Percentiles rank a stretch among this genome's conserved stretches.
Conservation (phyloP, 2,329 filamentous ascomycete species). For the Verticillium dahliae region DNA sequence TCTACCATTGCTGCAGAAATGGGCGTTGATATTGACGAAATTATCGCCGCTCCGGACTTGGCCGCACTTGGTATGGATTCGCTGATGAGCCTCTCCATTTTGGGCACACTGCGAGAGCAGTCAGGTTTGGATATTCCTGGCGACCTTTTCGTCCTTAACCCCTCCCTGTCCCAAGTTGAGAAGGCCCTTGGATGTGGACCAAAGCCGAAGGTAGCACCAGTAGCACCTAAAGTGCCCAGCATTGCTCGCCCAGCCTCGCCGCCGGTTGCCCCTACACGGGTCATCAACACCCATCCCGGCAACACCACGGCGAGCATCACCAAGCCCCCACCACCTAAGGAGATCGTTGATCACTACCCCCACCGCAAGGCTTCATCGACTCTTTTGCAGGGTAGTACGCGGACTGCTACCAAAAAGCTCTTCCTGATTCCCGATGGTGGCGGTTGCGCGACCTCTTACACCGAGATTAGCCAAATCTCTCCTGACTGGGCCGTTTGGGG, state of each 20-base stretch:
- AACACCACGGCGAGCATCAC: conserved; percentile 41
- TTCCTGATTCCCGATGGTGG: conserved; percentile 51
- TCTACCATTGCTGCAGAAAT: conserved; percentile 66
- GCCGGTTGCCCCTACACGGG: conserved; percentile 14
- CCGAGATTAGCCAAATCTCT: conserved; percentile 47
- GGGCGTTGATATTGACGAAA: conserved; percentile 61
- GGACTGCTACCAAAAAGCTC: conserved; percentile 34
- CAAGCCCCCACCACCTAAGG: conserved; percentile 30
- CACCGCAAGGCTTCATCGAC: conserved; percentile 42
- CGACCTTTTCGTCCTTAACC: conserved; percentile 55
- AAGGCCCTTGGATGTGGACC: conserved; percentile 50
- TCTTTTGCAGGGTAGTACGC: conserved; percentile 42
- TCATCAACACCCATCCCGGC: conserved; percentile 19
- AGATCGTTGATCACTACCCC: conserved; percentile 34
- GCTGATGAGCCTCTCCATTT: conserved; percentile 49
- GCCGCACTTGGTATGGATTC: conserved; percentile 54
- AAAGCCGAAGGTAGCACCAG: conserved; percentile 26
- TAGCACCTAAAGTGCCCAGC: background rate
- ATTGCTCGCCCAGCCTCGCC: conserved; percentile 2
- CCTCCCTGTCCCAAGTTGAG: conserved; percentile 59
- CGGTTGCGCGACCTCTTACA: conserved; percentile 62
- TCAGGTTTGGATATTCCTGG: conserved; percentile 47
- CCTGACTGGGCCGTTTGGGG: conserved; percentile 44
- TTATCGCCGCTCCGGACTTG: conserved; percentile 45
- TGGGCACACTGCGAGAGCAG: conserved; percentile 47